A percentile compares a stretch with the other conserved stretches of the same genome.
Evolutionary conservation across 306 rosid genomes (phyloP).

Genomic region (Adenanthera pavonina): DNA sequence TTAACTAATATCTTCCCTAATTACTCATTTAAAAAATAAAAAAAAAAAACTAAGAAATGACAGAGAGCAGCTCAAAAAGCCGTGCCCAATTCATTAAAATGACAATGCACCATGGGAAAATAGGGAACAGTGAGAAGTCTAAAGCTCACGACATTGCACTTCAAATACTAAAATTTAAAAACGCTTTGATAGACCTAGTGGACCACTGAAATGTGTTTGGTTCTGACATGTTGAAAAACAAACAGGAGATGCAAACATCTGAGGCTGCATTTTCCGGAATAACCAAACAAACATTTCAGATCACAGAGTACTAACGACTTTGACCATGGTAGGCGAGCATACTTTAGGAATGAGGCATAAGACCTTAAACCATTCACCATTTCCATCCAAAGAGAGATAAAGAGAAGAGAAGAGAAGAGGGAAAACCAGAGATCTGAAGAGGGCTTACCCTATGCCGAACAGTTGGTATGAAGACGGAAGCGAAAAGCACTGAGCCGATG

Average conservation of each 20-base stretch:
- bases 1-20: background rate
- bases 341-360: background rate
- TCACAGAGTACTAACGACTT: background rate
- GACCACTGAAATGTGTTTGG: background rate
- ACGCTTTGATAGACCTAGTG: background rate
- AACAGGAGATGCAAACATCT: background rate
- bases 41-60: background rate
- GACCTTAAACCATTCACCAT: background rate
- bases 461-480: background rate
- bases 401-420: background rate
- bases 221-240: background rate
- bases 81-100: background rate
- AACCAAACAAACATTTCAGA: background rate
- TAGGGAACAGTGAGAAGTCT: background rate
- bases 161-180: background rate
- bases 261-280: background rate
- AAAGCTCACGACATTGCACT: background rate
- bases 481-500: background rate
- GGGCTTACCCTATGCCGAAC: background rate
- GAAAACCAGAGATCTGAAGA: constrained; percentile 6
- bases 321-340: background rate
- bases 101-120: background rate
- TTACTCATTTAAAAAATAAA: background rate
- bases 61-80: background rate
- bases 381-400: background rate